Conservation (phyloP, 2,329 filamentous ascomycete genomes). For the Cordyceps cateniannulata region DNA sequence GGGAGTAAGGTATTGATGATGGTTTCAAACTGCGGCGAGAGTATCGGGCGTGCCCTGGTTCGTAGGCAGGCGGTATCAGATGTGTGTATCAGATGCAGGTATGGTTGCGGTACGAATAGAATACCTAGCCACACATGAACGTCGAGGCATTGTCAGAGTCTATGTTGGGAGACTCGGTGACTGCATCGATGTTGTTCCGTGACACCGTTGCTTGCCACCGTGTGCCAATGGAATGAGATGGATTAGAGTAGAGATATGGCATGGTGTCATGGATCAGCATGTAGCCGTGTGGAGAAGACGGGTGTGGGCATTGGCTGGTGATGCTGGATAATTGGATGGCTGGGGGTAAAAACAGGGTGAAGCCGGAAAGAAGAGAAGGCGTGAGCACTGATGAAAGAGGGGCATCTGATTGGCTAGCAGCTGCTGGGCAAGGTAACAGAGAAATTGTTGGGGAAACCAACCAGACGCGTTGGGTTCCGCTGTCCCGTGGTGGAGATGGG, state of each 20-base stretch:
- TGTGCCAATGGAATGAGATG: neutral
- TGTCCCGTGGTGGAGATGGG: neutral
- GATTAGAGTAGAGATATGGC: neutral
- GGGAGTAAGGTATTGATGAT: too few species aligned
- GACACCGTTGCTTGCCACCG: neutral
- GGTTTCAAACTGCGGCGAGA: too few species aligned
- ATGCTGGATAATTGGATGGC: neutral
- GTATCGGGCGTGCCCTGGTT: too few species aligned
- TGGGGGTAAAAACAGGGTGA: neutral
- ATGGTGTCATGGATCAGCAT: neutral
- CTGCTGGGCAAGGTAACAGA: neutral
- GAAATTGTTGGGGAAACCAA: conserved; percentile 8
- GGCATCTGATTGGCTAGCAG: neutral
- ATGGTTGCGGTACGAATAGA: too few species aligned
- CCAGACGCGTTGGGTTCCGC: conserved; percentile 9
- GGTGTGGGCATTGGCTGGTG: neutral
- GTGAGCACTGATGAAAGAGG: neutral
- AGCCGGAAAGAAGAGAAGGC: neutral
- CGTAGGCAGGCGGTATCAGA: too few species aligned
- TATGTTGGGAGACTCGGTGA: neutral
- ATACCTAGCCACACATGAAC: too few species aligned
- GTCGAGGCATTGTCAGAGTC: too few species aligned
- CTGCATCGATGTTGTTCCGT: neutral
- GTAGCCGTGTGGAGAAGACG: neutral
- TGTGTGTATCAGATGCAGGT: too few species aligned